Evolutionary conservation across 345 rosid genomes (phyloP).

Genomic region (Turnera subulata): DNA sequence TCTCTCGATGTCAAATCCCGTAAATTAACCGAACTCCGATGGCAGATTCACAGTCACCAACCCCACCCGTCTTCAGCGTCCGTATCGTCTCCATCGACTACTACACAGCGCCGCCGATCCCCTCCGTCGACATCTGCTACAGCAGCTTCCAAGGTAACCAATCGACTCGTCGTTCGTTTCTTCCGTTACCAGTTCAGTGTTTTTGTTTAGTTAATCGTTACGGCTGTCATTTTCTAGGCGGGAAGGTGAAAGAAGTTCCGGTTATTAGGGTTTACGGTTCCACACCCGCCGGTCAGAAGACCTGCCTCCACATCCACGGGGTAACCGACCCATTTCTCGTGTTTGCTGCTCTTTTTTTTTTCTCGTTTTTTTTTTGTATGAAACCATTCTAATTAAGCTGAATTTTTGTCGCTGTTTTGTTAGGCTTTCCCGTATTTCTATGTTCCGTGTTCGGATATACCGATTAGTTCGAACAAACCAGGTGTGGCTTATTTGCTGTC

Average conservation of each 20-base stretch:
- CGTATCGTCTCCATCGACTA: constrained; percentile 81
- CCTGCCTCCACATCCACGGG: constrained; percentile 86
- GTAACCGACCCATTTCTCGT: constrained; percentile 33
- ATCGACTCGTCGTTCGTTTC: neutral
- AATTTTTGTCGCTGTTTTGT: constrained; percentile 10
- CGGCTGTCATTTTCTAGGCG: constrained; percentile 45
- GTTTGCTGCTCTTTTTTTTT: neutral
- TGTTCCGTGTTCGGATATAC: constrained; percentile 66
- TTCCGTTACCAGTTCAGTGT: neutral
- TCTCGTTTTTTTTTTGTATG: neutral
- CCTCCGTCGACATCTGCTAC: constrained; percentile 64
- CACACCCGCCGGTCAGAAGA: constrained; percentile 89
- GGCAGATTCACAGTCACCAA: constrained; percentile 47
- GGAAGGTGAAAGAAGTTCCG: constrained; percentile 77
- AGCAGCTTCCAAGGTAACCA: constrained; percentile 72
- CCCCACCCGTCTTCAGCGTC: constrained; percentile 56
- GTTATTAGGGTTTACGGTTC: constrained; percentile 84
- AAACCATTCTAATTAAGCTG: neutral
- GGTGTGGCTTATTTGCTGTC: constrained; percentile 34
- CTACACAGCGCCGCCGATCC: constrained; percentile 81
- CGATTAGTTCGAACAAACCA: constrained; percentile 31
- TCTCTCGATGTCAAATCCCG: neutral
- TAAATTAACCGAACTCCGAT: constrained; percentile 15
- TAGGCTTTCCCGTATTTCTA: constrained; percentile 90
- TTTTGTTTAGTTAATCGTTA: neutral